phyloP scores from a whole-genome alignment of 129 eudicot species.

The sunflower (Helianthus annuus) region DNA sequence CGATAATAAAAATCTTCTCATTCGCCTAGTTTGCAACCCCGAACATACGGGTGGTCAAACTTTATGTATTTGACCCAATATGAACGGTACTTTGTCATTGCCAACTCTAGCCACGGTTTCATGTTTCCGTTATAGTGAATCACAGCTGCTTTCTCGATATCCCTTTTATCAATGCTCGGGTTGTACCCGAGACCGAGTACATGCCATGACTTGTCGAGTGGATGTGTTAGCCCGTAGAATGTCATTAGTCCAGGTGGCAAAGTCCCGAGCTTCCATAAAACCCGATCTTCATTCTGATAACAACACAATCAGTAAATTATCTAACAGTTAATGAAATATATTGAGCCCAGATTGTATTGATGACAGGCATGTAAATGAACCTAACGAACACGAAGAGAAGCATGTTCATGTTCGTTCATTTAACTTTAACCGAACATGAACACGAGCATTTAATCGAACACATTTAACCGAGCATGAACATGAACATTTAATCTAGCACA shows the following conservation, averaged over 20 bases:
- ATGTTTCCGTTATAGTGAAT: slow-evolving; percentile 92
- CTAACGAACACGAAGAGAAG: no score
- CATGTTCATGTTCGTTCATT: no score
- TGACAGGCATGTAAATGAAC: no score
- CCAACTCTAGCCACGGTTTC: slow-evolving; percentile 97
- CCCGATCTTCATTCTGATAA: slow-evolving; percentile 79
- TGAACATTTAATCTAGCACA: no score
- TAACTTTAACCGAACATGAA: no score
- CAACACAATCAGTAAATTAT: slow-evolving; percentile 12
- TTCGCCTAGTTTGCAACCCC: slow-evolving; percentile 65
- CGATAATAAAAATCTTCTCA: slow-evolving; percentile 27
- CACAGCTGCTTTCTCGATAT: slow-evolving; percentile 89
- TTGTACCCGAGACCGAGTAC: slow-evolving; percentile 93
- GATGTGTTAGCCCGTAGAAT: slow-evolving; percentile 81
- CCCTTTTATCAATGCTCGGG: slow-evolving; percentile 70
- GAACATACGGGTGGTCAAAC: slow-evolving; percentile 77
- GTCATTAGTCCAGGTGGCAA: slow-evolving; percentile 94
- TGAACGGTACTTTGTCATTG: slow-evolving; percentile 82
- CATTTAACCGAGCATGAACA: no score
- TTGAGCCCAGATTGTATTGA: not conserved
- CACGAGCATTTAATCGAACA: no score
- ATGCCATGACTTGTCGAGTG: slow-evolving; percentile 95
- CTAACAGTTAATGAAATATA: not conserved
- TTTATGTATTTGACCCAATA: slow-evolving; percentile 92
- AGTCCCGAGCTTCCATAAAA: slow-evolving; percentile 92